These are phyloP conservation scores for Calonectria fujianensis DNA, from an alignment of 2,329 filamentous ascomycete genomes.

Conservation along the genomic window DNA sequence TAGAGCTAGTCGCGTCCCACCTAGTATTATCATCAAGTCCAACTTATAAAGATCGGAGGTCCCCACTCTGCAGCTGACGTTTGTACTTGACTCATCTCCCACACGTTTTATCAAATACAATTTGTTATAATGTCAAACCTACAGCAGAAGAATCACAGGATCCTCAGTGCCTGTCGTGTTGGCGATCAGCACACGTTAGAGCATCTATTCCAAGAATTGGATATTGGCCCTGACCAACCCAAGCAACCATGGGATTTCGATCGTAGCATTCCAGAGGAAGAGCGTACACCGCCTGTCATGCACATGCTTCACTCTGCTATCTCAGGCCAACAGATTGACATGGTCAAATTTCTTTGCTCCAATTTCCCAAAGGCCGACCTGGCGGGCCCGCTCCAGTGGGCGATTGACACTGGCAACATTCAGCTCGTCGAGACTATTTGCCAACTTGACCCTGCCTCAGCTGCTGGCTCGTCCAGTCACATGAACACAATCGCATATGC, in stretches of 20 bases:
- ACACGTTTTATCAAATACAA: background rate
- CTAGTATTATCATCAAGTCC: background rate
- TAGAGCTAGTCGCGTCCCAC: background rate
- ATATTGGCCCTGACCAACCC: slow-evolving; percentile 20
- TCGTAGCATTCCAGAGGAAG: background rate
- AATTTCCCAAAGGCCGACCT: slow-evolving; percentile 5
- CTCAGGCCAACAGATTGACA: slow-evolving; percentile 1
- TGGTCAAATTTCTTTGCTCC: slow-evolving; percentile 23
- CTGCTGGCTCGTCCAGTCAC: background rate
- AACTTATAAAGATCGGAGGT: background rate
- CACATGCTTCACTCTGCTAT: slow-evolving; percentile 7
- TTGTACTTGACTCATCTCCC: background rate
- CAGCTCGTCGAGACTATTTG: slow-evolving; percentile 30
- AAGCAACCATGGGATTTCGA: slow-evolving; percentile 16
- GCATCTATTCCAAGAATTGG: background rate
- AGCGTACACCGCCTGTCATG: slow-evolving; percentile 12
- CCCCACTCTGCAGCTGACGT: background rate
- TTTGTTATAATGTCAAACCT: background rate
- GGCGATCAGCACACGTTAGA: slow-evolving; percentile 1
- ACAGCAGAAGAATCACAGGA: background rate
- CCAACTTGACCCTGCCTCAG: slow-evolving; percentile 19
- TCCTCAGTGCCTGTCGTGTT: background rate
- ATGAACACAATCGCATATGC: background rate
- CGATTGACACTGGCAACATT: slow-evolving; percentile 9
- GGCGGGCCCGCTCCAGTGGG: slow-evolving; percentile 5